Evolutionary conservation across 371 early-diverging fungal genomes (phyloP), one percentile per base, ranked within the genome.

Genomic region (Mucor racemosus): DNA sequence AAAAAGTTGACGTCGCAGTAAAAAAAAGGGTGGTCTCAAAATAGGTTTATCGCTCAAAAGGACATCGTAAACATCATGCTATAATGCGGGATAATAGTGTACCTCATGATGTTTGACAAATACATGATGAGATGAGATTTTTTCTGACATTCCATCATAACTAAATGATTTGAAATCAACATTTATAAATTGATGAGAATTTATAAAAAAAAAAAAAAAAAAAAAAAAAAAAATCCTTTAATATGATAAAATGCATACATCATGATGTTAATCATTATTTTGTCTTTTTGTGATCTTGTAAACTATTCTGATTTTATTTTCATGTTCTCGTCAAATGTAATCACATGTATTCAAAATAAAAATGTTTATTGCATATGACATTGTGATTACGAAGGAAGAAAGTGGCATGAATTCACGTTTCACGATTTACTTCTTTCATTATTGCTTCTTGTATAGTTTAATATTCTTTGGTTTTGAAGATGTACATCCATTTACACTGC

Each of bases 391-490:
- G 8, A 44, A 7, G 15, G 5, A 15, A 44, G 15, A 44, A 44
- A 17, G n/a, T 53, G 53, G 53, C 53, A 53, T 31, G 53, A 53
- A 53, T 53, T 53, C 53, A 53, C 53, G 53, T 53, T 53, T 53
- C 53, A 53, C 53, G 26, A 53, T 21, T 38, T 6, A 21, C 3
- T 11, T 14, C n/a, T 53, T 13, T 31, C 26, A 26, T 31, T 31
- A 31, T 26, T 53, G 53, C 53, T 11, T 53, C 5, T 17, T 42
- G 35, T 64, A 64, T 8, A 64, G 13, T 35, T 33, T 56, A 34
- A 44, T 41, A 42, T 64, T 39, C 36, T 46, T 65, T n/a, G 65
- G 65, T 39, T 48, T 42, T 4, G 65, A 65, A n/a, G 58, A 58
- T 10, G 39, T 58, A 38, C 65, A 65, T 6, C 65, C 65, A 58